Evolutionary conservation across 2,329 filamentous ascomycete species (phyloP), one percentile per base, ranked within the genome.

Genomic region (Ceratocystis cacaofunesta): DNA sequence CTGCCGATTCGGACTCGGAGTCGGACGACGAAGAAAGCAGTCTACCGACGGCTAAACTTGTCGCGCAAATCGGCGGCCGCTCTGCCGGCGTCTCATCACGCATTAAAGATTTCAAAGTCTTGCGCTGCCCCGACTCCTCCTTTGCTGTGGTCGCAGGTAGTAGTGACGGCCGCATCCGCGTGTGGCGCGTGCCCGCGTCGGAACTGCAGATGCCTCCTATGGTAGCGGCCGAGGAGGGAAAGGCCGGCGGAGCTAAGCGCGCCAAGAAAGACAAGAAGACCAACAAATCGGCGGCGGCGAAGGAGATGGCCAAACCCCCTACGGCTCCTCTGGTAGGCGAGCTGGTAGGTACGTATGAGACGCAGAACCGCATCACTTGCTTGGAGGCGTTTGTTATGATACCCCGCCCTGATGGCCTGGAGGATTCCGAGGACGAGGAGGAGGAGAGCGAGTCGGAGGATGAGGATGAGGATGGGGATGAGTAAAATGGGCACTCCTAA

Each of bases 351-450:
- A 85, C 82, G 41, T 94, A 94, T 71, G 87, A 92, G 75, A 96
- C 92, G 25, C 85, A 87, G 58, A 92, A 92, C 73, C 81, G 94
- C 66, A 91, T 97, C 70, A 97, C 92, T 46, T 97, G 94, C 73
- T 73, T 97, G 71, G 85, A 85, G 70, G 87, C 87, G 25, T 97
- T 95, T 77, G 78, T 89, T 69, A 95, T 97, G 90, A 82, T 89
- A 74, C 82, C 85, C 70, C 78, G 81, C 60, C 82, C 83, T 17
- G 84, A 85, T 50, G 81, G 81, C 25, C 78, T 79, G 57, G 84
- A 84, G 70, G 84, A 83, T 19, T 79, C 75, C 17, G 75, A 75
- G 41, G 78, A 77, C 8, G 77, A 76, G 0, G 73, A 75, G 57
- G 74, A 41, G 36, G 36, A 41, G 48, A 72, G 70, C 15, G 70